These are phyloP conservation scores for Alternaria novae-zelandiae DNA, from an alignment of 2,329 filamentous ascomycete species.

Conservation along the genomic window DNA sequence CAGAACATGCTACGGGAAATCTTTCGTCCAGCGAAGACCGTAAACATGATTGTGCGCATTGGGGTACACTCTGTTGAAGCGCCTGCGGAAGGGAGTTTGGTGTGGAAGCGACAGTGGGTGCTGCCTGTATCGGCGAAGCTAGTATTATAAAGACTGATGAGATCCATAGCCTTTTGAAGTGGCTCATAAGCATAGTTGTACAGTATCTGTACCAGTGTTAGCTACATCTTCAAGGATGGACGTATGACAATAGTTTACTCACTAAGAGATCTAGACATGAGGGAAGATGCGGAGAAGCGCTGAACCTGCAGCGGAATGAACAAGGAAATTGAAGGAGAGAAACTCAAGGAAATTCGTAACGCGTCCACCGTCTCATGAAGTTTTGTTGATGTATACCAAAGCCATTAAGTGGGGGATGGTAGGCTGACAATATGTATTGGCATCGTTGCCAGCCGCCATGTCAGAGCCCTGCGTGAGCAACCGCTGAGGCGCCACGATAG, in stretches of 20 bases:
- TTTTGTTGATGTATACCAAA: constrained; percentile 36
- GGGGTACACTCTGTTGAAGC: constrained; percentile 41
- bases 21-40: constrained; percentile 38
- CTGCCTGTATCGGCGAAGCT: constrained; percentile 38
- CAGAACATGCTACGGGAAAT: constrained; percentile 46
- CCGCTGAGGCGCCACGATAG: constrained; percentile 45
- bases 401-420: constrained; percentile 31
- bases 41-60: constrained; percentile 48
- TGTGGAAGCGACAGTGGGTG: constrained; percentile 29
- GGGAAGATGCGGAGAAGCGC: constrained; percentile 37
- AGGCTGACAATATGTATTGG: constrained; percentile 47
- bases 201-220: constrained; percentile 40
- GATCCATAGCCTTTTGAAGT: constrained; percentile 46
- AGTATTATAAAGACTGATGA: constrained; percentile 44
- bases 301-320: constrained; percentile 44
- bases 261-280: constrained; percentile 44
- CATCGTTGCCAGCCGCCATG: constrained; percentile 36
- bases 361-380: constrained; percentile 43
- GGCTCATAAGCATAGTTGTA: constrained; percentile 50
- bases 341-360: constrained; percentile 47
- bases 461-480: constrained; percentile 40
- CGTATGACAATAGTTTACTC: constrained; percentile 29
- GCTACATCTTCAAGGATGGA: constrained; percentile 31
- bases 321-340: constrained; percentile 46
- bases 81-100: constrained; percentile 31